These are phyloP conservation scores for Metschnikowia gelsemii DNA, from an alignment of 805 yeast species.

Conservation along the genomic window DNA sequence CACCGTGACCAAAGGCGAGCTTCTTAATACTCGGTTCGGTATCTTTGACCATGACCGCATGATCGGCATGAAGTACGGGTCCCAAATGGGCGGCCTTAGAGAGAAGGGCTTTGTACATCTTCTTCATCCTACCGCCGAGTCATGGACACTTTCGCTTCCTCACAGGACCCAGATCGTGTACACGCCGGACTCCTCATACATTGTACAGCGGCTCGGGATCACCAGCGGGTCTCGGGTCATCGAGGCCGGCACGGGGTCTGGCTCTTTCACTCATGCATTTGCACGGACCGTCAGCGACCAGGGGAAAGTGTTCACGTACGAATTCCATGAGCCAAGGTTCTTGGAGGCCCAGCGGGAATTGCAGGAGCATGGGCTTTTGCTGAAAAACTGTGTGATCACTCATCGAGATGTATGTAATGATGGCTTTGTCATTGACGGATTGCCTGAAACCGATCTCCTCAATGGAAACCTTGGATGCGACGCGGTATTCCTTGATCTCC, in stretches of 20 bases:
- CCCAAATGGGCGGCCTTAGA: constrained; percentile 73
- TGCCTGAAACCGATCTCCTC: constrained; percentile 25
- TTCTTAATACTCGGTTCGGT: constrained; percentile 85
- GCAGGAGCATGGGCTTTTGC: constrained; percentile 61
- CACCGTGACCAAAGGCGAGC: constrained; percentile 54
- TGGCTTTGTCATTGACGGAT: constrained; percentile 62
- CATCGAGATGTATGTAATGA: constrained; percentile 91
- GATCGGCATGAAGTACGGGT: constrained; percentile 80
- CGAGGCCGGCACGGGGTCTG: constrained; percentile 98
- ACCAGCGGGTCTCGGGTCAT: constrained; percentile 75
- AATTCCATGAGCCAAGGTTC: constrained; percentile 84
- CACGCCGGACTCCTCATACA: constrained; percentile 91
- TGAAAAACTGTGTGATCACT: constrained; percentile 58
- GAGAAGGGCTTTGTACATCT: constrained; percentile 86
- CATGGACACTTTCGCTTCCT: constrained; percentile 95
- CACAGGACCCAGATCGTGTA: constrained; percentile 98
- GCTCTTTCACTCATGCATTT: constrained; percentile 90
- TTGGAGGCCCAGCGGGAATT: constrained; percentile 78
- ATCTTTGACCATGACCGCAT: constrained; percentile 79
- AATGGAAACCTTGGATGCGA: constrained; percentile 53
- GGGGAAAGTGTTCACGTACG: constrained; percentile 79
- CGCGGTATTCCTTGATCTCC: constrained; percentile 84
- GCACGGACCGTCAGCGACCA: constrained; percentile 66
- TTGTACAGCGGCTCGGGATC: constrained; percentile 76
- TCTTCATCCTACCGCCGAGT: constrained; percentile 88